These are phyloP conservation scores for Aegilops bicornis DNA, from an alignment of 176 grass and related monocot species.

Conservation along the genomic window DNA sequence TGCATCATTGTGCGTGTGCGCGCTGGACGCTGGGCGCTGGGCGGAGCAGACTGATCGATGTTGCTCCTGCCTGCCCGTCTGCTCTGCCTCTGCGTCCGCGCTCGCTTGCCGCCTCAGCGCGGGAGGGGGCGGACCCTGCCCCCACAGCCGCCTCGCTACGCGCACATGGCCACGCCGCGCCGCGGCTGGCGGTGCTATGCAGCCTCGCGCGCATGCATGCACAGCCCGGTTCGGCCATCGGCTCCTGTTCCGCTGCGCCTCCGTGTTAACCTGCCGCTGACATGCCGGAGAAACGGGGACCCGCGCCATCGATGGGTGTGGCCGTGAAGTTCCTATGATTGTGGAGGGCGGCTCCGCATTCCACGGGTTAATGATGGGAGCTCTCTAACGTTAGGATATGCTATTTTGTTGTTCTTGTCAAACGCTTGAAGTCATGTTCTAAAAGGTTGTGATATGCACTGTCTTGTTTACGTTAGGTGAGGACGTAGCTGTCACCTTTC, in stretches of 20 bases:
- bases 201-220: neutral
- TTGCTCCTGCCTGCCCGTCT: neutral
- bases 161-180: neutral
- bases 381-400: neutral
- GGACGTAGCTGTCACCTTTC: neutral
- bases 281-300: neutral
- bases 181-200: neutral
- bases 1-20: neutral
- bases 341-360: neutral
- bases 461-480: neutral
- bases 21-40: neutral
- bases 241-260: neutral
- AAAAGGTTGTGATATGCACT: neutral
- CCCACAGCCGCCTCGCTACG: neutral
- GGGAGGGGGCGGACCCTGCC: neutral
- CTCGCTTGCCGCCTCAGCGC: neutral
- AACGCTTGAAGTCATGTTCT: neutral
- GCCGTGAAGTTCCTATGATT: neutral
- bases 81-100: neutral
- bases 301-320: neutral
- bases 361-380: neutral
- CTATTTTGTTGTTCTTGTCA: neutral
- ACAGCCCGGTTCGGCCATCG: neutral
- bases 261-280: neutral
- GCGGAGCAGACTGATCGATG: constrained; percentile 10